Base-by-base conservation (phyloP, 2,329 filamentous ascomycete genomes). In the Cordyceps tenuipes region DNA sequence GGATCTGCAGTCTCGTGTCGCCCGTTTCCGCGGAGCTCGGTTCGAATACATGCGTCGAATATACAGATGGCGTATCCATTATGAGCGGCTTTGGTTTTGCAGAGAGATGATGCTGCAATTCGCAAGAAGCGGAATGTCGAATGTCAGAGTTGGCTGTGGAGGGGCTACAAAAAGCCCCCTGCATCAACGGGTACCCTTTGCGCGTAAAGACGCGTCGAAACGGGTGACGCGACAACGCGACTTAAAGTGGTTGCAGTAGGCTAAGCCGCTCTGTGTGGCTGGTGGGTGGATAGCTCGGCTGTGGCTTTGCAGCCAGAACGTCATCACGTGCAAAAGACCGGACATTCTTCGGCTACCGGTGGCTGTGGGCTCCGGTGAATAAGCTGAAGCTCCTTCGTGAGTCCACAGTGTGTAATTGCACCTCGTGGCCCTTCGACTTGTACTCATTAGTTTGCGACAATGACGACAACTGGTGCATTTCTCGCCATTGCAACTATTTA, bases 21-120 rank as follows among this genome's bases (percentile, higher is more conserved):
- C 87, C 83, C 62, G 79, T 82, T 46, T 85, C 82, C 67, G 85
- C 83, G 63, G 82, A 82, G 65, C 82, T 84, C 61, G 86, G 81
- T 66, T 85, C 84, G 67, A 90, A 91, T 63, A 97, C 86, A 69
- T 88, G 92, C 67, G 93, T 80, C 5, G 91, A 88, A 75, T 92
- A 97, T 55, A 91, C 86, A 63, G 90, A 91, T 77, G 90, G 89
- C 69, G 87, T 84, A 81, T 99, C 93, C 90, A 96, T 95, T 60
- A 49, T 58, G 61, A 43, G 56, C 34, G 51, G 9, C 36, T 60
- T 36, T 51, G 17, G 21, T 41, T 31, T 46, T 51, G 39, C 36
- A 21, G 41, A 23, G 31, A 19, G n/a, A 21, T 10, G 29, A 46
- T 17, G 19, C 50, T 46, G 44, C 46, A 51, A 51, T 29, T 34